A percentile compares a stretch with the other conserved stretches of the same genome.
Conservation (phyloP, 2,329 filamentous ascomycete genomes). For the Mariannaea elegans region DNA sequence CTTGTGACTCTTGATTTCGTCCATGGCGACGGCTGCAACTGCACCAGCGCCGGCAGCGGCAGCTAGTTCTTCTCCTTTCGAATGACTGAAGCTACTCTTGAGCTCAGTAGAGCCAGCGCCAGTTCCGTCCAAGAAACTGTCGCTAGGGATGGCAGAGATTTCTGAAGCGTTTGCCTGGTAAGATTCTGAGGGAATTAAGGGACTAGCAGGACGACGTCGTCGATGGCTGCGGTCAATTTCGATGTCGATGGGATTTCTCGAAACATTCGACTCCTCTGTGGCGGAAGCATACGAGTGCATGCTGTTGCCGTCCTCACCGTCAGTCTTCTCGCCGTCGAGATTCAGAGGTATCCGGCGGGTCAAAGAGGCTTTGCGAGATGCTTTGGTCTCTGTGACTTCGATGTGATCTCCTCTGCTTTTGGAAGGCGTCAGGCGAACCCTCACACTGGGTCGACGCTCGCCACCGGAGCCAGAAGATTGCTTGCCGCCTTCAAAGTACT, state of each 20-base stretch:
- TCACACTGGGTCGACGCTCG: constrained; percentile 82
- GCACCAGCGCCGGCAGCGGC: constrained; percentile 47
- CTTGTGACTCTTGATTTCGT: constrained; percentile 56
- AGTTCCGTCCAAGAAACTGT: constrained; percentile 70
- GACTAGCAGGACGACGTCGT: constrained; percentile 73
- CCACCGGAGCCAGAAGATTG: constrained; percentile 59
- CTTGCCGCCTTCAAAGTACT: constrained; percentile 90
- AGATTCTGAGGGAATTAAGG: constrained; percentile 67
- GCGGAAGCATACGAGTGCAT: constrained; percentile 80
- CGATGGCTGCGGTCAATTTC: constrained; percentile 76
- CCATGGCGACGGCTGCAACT: constrained; percentile 50
- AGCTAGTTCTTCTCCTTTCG: constrained; percentile 49
- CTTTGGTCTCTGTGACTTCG: constrained; percentile 84
- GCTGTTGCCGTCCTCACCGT: constrained; percentile 71
- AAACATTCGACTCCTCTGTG: constrained; percentile 81
- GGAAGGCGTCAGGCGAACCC: constrained; percentile 81
- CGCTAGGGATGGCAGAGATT: constrained; percentile 77
- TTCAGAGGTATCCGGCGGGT: constrained; percentile 63
- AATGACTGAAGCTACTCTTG: constrained; percentile 54
- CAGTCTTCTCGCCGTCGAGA: constrained; percentile 53
- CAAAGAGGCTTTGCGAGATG: constrained; percentile 72
- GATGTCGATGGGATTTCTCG: constrained; percentile 83
- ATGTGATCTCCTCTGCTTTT: constrained; percentile 73
- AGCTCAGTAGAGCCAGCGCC: constrained; percentile 53
- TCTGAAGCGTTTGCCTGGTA: constrained; percentile 80